phyloP scores from a whole-genome alignment of 2,329 filamentous ascomycete genomes.

The Paecilomyces niveus region DNA sequence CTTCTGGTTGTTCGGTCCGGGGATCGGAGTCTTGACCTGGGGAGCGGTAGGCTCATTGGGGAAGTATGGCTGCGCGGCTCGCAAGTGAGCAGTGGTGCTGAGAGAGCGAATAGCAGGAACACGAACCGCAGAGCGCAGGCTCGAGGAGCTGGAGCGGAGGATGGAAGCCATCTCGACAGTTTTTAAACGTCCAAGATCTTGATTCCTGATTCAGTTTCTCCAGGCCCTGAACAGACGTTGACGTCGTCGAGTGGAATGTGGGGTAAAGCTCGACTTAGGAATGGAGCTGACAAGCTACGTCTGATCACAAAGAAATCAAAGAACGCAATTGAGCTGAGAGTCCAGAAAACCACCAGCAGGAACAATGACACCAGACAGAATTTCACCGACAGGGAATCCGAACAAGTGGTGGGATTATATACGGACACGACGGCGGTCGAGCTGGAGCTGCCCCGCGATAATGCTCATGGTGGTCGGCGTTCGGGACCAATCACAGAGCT shows the following conservation, averaged over 20 bases:
- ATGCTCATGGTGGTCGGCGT: constrained; percentile 17
- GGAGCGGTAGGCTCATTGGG: constrained; percentile 53
- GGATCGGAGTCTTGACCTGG: constrained; percentile 54
- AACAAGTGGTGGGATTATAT: not conserved
- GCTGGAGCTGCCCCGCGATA: constrained; percentile 15
- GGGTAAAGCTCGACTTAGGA: not conserved
- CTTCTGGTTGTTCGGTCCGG: constrained; percentile 67
- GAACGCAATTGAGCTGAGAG: not conserved
- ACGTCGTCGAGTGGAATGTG: not conserved
- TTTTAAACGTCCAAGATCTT: not conserved
- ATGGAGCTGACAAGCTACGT: not conserved
- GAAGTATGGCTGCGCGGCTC: constrained; percentile 45
- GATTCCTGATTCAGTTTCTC: not conserved
- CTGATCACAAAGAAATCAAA: not conserved
- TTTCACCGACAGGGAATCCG: not conserved
- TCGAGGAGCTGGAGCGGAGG: constrained; percentile 25
- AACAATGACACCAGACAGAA: too few relatives aligned
- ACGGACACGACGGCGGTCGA: not conserved
- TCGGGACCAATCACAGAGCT: constrained; percentile 14
- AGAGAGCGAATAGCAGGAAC: constrained; percentile 27
- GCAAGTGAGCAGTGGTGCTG: constrained; percentile 27
- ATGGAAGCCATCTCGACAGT: constrained; percentile 24
- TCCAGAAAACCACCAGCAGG: not conserved
- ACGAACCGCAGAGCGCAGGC: constrained; percentile 25
- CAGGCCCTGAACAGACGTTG: constrained; percentile 1